Evolutionary conservation across 164 flowering plant genomes (phyloP).

Genomic region (Macadamia integrifolia): DNA sequence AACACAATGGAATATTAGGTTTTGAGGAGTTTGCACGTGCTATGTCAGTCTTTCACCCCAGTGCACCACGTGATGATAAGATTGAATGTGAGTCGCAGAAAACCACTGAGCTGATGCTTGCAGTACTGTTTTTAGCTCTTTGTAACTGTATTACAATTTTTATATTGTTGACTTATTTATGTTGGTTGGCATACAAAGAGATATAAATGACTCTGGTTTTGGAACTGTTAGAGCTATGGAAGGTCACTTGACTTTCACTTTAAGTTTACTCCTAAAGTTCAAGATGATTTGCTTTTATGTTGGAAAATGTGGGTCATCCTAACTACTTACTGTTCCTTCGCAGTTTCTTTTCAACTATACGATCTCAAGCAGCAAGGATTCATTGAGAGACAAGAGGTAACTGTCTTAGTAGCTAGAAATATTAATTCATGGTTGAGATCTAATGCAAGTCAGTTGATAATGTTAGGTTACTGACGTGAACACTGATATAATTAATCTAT

Average conservation of each 20-base stretch:
- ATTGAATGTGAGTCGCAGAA: constrained; percentile 54
- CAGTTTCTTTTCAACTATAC: constrained; percentile 83
- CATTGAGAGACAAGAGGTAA: constrained; percentile 83
- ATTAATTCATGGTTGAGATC: neutral
- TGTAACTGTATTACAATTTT: neutral
- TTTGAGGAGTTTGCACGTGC: constrained; percentile 86
- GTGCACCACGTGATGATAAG: constrained; percentile 73
- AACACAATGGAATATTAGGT: constrained; percentile 72
- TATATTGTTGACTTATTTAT: neutral
- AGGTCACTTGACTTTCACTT: neutral
- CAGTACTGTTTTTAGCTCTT: neutral
- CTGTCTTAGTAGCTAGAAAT: neutral
- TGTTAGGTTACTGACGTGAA: too few species aligned
- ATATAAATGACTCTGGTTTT: neutral
- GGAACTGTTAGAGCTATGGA: neutral
- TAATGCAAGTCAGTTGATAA: neutral
- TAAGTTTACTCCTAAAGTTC: too few species aligned
- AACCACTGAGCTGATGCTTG: neutral
- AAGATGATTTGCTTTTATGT: neutral
- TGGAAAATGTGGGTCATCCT: too few species aligned
- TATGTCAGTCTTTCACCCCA: constrained; percentile 78
- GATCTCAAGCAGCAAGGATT: constrained; percentile 86
- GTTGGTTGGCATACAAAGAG: neutral
- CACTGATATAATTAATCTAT: too few species aligned
- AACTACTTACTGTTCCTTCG: constrained; percentile 9